Percentiles rank a stretch among this genome's conserved stretches.
phyloP scores from a whole-genome alignment of 2,329 filamentous ascomycete genomes.

The Hymenoscyphus fraxineus region DNA sequence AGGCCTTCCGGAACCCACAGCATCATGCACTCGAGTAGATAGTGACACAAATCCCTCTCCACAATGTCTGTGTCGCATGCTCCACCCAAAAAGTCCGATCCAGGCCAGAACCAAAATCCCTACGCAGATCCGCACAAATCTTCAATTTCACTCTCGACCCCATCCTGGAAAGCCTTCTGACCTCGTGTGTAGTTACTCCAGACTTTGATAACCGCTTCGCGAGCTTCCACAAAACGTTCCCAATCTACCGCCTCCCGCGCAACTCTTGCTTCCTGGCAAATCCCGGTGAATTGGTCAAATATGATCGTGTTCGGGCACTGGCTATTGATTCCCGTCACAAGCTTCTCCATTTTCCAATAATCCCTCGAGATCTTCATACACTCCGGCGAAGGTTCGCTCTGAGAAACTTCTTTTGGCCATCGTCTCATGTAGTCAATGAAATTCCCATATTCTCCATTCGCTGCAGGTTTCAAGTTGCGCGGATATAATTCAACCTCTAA shows the following conservation, averaged over 20 bases:
- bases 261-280: slow-evolving; percentile 7
- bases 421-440: slow-evolving; percentile 8
- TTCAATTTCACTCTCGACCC: not conserved
- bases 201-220: slow-evolving; percentile 1
- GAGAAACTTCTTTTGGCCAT: slow-evolving; percentile 15
- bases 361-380: slow-evolving; percentile 15
- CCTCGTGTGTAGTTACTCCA: slow-evolving; percentile 5
- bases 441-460: not conserved
- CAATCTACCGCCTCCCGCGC: slow-evolving; percentile 8
- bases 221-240: slow-evolving; percentile 1
- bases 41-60: no score
- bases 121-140: not conserved
- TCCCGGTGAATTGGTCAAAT: slow-evolving; percentile 1
- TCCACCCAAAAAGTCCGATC: not conserved
- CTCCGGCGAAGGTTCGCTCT: slow-evolving; percentile 9
- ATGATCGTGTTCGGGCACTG: slow-evolving; percentile 7
- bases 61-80: no score
- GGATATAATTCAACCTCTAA: not conserved
- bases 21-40: no score
- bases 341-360: slow-evolving; percentile 21
- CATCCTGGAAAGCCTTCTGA: slow-evolving; percentile 6
- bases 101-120: no score
- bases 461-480: not conserved
- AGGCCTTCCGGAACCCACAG: no score
- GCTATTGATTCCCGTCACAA: slow-evolving; percentile 16